These are phyloP conservation scores for Backusella liffmaniae DNA, from an alignment of 192 early-diverging fungal species.

Conservation along the genomic window DNA sequence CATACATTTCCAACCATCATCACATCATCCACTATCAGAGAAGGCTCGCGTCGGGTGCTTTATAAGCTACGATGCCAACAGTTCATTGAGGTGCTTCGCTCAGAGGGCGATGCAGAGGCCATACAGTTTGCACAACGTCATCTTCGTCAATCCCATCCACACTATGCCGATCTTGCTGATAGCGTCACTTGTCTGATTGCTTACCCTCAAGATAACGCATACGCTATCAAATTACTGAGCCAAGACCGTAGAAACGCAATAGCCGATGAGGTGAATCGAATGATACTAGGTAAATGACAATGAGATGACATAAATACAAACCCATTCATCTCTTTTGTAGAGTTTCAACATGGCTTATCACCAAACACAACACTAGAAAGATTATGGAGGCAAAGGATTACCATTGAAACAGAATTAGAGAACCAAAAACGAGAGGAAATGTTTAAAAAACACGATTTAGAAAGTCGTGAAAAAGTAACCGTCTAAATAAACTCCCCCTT, in stretches of 20 bases:
- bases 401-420: background rate
- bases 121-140: background rate
- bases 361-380: constrained; percentile 5
- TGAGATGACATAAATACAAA: background rate
- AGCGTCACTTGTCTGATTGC: constrained; percentile 9
- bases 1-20: background rate
- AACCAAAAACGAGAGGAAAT: background rate
- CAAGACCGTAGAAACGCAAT: background rate
- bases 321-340: background rate
- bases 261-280: constrained; percentile 10
- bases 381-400: background rate
- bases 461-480: background rate
- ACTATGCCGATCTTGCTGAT: background rate
- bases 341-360: background rate
- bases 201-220: background rate
- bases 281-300: constrained; percentile 4
- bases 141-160: background rate
- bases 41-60: background rate
- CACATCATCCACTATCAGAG: background rate
- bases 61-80: constrained; percentile 11
- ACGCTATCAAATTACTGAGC: background rate
- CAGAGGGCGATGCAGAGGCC: background rate
- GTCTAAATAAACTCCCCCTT: background rate
- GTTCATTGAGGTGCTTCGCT: background rate
- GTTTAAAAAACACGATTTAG: background rate